Evolutionary conservation across 495 filamentous ascomycete species (phyloP), one percentile per base, ranked within the genome.

Genomic region (Peziza echinospora): DNA sequence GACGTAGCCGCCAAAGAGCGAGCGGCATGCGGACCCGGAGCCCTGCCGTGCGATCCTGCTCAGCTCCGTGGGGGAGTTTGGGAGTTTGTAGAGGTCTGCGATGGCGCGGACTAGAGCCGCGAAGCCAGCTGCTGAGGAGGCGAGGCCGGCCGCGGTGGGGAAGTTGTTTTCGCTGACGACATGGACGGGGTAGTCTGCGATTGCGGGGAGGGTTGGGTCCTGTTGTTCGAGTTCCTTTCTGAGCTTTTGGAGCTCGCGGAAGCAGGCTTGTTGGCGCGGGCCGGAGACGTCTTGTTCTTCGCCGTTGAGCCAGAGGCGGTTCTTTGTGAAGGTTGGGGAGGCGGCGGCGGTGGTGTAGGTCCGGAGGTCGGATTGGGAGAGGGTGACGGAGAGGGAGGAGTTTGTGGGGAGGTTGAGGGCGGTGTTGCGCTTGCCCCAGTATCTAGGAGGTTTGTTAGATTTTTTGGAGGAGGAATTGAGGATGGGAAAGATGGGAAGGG

Each of bases 121-220:
- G 58, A 96, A 96, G 26, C 89, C 89, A 4, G 89, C 89, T 11
- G 89, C 89, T 0, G 81, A 89, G 42, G 76, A 82, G 21, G 89
- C 89, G 17, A 97, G 77, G 13, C 89, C 89, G n/a, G 89, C 89
- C 24, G 89, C 89, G 21, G 89, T 97, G 45, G 89, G 89, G 73
- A 97, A 97, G 69, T 97, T 97, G 72, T 97, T 97, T 63, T 83
- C 78, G 49, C 78, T 84, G 46, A 86, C 84, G 50, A 96, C 76
- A 39, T 77, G 77, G 45, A 97, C 73, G 21, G 80, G 76, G 51
- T 76, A 68, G 43, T 65, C 58, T 19, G 80, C 79, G 42, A 97
- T 71, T 56, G 78, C 78, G 5, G 89, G 84, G 17, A 91, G 70
- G 19, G 76, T 73, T 0, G 75, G 53, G 58, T 92, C 65, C 39